Evolutionary conservation across 2,329 filamentous ascomycete species (phyloP).

Genomic region (Triangularia setosa): DNA sequence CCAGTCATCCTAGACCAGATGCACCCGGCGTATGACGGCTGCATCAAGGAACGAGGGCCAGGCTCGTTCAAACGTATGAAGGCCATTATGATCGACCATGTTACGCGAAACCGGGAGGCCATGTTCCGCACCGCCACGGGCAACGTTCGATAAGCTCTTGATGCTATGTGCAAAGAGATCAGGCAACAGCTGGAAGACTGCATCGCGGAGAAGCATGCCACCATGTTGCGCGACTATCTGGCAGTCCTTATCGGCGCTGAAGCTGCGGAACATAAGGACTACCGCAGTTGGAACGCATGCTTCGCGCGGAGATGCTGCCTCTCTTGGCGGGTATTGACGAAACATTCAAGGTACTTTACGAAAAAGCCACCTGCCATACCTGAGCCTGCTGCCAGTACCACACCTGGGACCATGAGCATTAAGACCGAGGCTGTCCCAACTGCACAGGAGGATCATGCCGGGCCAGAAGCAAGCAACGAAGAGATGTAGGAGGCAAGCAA

Average conservation of each 20-base stretch:
- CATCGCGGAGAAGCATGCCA: conserved; percentile 9
- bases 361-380: neutral
- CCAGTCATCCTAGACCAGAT: conserved; percentile 24
- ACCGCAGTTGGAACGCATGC: conserved; percentile 17
- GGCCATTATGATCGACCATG: conserved; percentile 24
- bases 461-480: no score
- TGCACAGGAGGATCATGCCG: no score
- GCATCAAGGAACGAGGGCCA: conserved; percentile 18
- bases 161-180: conserved; percentile 12
- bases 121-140: conserved; percentile 26
- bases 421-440: neutral
- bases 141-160: conserved; percentile 22
- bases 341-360: conserved; percentile 14
- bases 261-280: neutral
- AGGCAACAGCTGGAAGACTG: conserved; percentile 2
- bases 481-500: no score
- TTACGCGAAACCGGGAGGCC: conserved; percentile 8
- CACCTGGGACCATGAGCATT: neutral
- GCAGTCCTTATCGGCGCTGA: conserved; percentile 17
- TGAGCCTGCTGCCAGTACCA: neutral
- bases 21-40: conserved; percentile 23
- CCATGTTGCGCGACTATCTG: conserved; percentile 20
- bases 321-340: conserved; percentile 12
- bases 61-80: conserved; percentile 29
- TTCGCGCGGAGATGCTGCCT: conserved; percentile 20